phyloP scores from a whole-genome alignment of 257 asterid species.

The Solanum lycopersicoides region DNA sequence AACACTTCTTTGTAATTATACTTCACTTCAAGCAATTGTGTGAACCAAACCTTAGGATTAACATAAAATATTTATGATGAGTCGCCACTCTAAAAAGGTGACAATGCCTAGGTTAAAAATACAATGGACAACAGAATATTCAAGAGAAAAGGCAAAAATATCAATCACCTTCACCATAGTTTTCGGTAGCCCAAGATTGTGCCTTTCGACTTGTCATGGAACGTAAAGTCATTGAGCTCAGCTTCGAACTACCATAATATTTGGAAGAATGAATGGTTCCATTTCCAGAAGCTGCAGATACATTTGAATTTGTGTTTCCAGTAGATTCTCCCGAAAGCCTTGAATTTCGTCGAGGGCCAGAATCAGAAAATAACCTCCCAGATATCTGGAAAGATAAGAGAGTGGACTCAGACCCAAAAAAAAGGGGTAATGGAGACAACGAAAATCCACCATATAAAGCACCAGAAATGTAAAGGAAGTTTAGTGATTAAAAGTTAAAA shows the following conservation, averaged over 20 bases:
- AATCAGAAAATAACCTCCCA: constrained; percentile 91
- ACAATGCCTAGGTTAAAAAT: not conserved
- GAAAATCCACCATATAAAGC: not conserved
- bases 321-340: constrained; percentile 81
- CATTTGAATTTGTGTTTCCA: constrained; percentile 34
- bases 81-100: not conserved
- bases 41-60: not conserved
- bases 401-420: constrained; percentile 7
- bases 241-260: constrained; percentile 54
- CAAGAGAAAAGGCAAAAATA: not conserved
- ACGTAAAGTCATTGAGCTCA: constrained; percentile 48
- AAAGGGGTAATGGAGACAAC: not conserved
- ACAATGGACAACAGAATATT: not conserved
- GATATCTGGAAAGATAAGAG: constrained; percentile 54
- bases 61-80: not conserved
- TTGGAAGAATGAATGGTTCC: constrained; percentile 62
- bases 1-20: not conserved
- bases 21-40: not conserved
- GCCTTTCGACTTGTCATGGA: constrained; percentile 62
- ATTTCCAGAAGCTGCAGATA: constrained; percentile 48
- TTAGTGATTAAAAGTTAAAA: not conserved
- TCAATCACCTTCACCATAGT: constrained; percentile 68
- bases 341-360: constrained; percentile 86
- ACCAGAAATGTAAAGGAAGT: not conserved
- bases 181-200: constrained; percentile 54